phyloP scores from a whole-genome alignment of 352 stramenopile genomes.

The Phytophthora tentaculata region DNA sequence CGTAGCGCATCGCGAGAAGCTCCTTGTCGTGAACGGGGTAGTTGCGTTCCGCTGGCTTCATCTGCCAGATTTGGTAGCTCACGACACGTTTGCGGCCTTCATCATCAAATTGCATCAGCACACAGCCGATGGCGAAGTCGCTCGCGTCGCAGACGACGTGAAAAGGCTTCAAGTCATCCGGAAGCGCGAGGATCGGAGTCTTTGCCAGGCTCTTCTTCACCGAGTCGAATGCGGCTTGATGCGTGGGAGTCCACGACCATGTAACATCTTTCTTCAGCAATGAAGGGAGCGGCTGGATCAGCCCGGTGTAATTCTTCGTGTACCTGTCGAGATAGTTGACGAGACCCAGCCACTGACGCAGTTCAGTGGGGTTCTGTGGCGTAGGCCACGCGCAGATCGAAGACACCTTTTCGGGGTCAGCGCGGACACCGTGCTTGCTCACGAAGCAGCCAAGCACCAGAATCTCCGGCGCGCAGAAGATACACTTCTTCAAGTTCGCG shows the following conservation, averaged over 20 bases:
- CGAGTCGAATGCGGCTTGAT: background rate
- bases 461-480: background rate
- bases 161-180: background rate
- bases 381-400: background rate
- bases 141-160: constrained; percentile 5
- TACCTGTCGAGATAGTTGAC: background rate
- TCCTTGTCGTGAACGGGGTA: background rate
- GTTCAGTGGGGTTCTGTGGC: background rate
- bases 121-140: background rate
- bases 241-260: background rate
- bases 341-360: background rate
- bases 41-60: background rate
- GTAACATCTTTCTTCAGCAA: background rate
- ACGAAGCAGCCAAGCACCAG: background rate
- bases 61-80: background rate
- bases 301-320: background rate
- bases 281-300: background rate
- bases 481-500: background rate
- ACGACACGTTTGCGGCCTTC: background rate
- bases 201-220: background rate
- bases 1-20: background rate
- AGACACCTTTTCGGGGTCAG: background rate
- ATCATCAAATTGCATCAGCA: background rate
- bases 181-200: background rate
- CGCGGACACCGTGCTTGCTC: background rate